phyloP scores from a whole-genome alignment of 768 basidiomycete genomes.

The Nidularia pulvinata region DNA sequence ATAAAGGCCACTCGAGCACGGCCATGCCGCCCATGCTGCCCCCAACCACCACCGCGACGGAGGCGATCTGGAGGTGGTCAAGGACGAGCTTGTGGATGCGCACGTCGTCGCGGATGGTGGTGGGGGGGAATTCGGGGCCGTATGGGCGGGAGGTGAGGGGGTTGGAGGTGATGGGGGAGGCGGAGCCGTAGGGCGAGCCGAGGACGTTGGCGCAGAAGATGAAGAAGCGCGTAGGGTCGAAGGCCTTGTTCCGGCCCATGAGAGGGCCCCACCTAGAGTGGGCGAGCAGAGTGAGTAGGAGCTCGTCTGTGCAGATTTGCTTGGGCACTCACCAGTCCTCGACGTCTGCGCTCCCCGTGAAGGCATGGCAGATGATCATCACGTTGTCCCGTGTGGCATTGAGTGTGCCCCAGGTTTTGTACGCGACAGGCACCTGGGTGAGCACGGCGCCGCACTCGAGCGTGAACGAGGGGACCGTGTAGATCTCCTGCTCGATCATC shows the following conservation, averaged over 20 bases:
- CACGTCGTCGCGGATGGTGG: constrained; percentile 93
- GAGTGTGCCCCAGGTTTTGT: constrained; percentile 95
- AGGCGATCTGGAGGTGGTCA: constrained; percentile 75
- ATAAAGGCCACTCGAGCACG: constrained; percentile 93
- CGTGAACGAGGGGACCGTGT: constrained; percentile 69
- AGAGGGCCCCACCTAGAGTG: constrained; percentile 91
- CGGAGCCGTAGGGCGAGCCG: constrained; percentile 95
- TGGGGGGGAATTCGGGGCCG: constrained; percentile 93
- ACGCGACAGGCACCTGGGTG: constrained; percentile 82
- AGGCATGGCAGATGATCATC: constrained; percentile 98
- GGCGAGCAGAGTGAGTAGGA: background rate
- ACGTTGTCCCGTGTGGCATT: constrained; percentile 83
- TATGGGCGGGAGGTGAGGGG: constrained; percentile 76
- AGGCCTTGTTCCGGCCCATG: constrained; percentile 89
- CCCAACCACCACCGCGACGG: constrained; percentile 89
- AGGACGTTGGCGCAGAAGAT: constrained; percentile 94
- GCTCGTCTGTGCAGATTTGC: too few species aligned
- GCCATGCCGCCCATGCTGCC: constrained; percentile 99
- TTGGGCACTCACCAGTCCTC: constrained; percentile 84
- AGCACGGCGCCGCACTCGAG: constrained; percentile 81
- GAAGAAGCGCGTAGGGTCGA: constrained; percentile 89
- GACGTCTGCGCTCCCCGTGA: constrained; percentile 96
- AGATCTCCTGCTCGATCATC: constrained; percentile 38
- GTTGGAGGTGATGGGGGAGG: constrained; percentile 83
- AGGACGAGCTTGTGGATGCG: constrained; percentile 87